Percentiles rank a stretch among this genome's conserved stretches.
Evolutionary conservation across 2,329 filamentous ascomycete genomes (phyloP).

Genomic region (Ceratocystis diversiconidia): DNA sequence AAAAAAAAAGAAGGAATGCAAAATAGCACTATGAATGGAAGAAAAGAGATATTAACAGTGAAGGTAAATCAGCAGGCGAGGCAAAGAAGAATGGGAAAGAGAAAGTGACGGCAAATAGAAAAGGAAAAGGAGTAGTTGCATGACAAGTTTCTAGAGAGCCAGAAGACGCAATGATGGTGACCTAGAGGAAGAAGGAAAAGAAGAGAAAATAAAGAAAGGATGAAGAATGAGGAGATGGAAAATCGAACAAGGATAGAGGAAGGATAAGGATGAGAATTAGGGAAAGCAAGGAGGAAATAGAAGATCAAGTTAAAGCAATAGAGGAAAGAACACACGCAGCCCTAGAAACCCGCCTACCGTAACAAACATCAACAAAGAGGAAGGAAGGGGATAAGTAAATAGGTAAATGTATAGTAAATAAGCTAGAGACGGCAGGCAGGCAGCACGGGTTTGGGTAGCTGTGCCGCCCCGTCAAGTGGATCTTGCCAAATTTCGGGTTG

Average conservation of each 20-base stretch:
- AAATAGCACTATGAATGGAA: not conserved
- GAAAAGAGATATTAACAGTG: not conserved
- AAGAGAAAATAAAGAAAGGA: not conserved
- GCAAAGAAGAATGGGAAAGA: not conserved
- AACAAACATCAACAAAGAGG: not conserved
- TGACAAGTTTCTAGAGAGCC: not conserved
- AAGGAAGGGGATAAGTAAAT: not conserved
- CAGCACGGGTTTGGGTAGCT: not conserved
- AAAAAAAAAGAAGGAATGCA: not conserved
- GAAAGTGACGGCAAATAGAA: not conserved
- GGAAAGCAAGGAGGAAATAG: constrained; percentile 1
- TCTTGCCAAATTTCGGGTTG: not conserved
- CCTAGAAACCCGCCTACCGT: not conserved
- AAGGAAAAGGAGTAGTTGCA: not conserved
- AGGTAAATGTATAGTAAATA: not conserved
- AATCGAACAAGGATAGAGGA: not conserved
- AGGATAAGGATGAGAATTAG: not conserved
- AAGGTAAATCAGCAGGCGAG: not conserved
- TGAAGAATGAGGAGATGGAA: constrained; percentile 5
- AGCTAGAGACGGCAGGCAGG: not conserved
- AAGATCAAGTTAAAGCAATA: constrained; percentile 1
- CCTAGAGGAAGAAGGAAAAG: not conserved
- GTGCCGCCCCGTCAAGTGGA: not conserved
- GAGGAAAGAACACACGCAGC: not conserved
- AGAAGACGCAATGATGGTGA: not conserved